phyloP scores from a whole-genome alignment of 1,284 basidiomycete species.

The Laetiporus sulphureus region DNA sequence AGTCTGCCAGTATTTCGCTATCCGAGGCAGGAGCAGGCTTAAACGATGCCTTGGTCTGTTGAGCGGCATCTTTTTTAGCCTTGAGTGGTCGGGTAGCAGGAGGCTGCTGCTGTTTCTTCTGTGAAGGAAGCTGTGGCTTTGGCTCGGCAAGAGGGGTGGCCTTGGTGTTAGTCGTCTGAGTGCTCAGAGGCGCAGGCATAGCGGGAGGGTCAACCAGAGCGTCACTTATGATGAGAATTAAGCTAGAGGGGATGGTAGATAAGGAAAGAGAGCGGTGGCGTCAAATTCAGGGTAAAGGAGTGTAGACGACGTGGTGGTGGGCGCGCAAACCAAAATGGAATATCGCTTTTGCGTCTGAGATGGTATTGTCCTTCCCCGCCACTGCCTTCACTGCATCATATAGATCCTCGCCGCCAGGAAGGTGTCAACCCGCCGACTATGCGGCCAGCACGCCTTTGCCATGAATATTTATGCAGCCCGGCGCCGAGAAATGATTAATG shows the following conservation, averaged over 20 bases:
- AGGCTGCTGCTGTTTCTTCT: conserved; percentile 6
- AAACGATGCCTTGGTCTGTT: conserved; percentile 9
- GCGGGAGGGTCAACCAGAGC: neutral
- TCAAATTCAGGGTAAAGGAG: conserved; percentile 3
- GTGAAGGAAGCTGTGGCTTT: neutral
- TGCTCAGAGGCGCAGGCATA: conserved; percentile 13
- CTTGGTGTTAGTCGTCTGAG: conserved; percentile 9
- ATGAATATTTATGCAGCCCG: too few relatives aligned
- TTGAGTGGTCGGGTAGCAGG: conserved; percentile 10
- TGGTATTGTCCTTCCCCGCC: too few relatives aligned
- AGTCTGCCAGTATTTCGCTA: conserved; percentile 11
- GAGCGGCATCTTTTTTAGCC: conserved; percentile 19
- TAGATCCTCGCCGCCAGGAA: too few relatives aligned
- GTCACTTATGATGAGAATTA: neutral
- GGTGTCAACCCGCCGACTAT: too few relatives aligned
- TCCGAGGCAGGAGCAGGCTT: neutral
- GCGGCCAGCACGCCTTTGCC: too few relatives aligned
- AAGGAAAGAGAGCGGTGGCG: conserved; percentile 1
- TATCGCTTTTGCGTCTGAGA: too few relatives aligned
- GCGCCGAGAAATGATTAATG: too few relatives aligned
- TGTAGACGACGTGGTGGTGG: conserved; percentile 1
- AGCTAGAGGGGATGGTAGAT: neutral
- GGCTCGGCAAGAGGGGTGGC: conserved; percentile 2
- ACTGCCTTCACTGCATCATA: too few relatives aligned
- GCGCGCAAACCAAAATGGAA: too few relatives aligned